Conservation (phyloP, 495 filamentous ascomycete species). For the Tuber borchii region DNA sequence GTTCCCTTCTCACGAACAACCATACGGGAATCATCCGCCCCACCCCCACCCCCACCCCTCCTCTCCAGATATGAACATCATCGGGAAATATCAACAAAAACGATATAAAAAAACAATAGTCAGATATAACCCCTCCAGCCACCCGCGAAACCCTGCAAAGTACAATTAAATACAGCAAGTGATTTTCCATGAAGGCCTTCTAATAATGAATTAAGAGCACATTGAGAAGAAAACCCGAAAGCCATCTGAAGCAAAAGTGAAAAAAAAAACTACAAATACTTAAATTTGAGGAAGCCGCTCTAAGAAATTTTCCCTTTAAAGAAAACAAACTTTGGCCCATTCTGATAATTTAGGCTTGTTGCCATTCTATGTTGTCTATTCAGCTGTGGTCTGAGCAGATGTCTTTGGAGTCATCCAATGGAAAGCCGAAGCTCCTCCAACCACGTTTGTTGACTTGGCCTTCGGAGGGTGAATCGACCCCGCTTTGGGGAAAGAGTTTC, state of each 20-base stretch:
- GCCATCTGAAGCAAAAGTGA: background rate
- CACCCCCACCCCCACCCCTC: background rate
- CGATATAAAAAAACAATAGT: background rate
- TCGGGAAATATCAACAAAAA: background rate
- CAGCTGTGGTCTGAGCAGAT: constrained; percentile 18
- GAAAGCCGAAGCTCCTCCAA: constrained; percentile 91
- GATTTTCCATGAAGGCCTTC: background rate
- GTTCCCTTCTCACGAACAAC: background rate
- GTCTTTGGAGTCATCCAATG: constrained; percentile 62
- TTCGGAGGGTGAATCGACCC: constrained; percentile 43
- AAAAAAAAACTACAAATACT: background rate
- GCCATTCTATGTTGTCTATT: constrained; percentile 21
- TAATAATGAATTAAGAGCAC: background rate
- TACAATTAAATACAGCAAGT: background rate
- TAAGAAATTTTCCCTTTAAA: background rate
- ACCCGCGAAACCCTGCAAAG: background rate
- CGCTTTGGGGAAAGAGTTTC: constrained; percentile 45
- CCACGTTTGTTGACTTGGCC: constrained; percentile 61
- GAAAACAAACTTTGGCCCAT: background rate
- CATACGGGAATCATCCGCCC: background rate
- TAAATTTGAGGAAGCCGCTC: background rate
- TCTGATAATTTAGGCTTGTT: background rate
- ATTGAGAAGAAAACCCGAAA: background rate
- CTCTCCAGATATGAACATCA: background rate
- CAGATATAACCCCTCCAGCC: background rate